Percentiles rank a stretch among this genome's conserved stretches.
phyloP scores from a whole-genome alignment of 495 filamentous ascomycete species.

The Xylaria venustula region DNA sequence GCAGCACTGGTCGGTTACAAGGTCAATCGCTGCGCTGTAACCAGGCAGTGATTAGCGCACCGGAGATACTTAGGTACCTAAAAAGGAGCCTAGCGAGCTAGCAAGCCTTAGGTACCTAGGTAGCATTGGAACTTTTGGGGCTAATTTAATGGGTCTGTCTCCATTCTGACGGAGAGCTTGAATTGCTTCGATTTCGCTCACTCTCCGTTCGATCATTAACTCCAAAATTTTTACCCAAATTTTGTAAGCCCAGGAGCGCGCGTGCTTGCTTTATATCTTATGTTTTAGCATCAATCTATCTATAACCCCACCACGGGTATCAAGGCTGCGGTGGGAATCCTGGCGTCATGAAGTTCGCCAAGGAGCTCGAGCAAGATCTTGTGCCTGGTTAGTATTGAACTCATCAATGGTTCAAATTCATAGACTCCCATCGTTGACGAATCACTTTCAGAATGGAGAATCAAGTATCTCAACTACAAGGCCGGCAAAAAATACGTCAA shows the following conservation, averaged over 20 bases:
- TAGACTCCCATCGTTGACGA: background rate
- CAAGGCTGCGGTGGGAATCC: background rate
- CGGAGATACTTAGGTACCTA: no score
- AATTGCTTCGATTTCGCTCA: background rate
- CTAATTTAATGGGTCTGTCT: no score
- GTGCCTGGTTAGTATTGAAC: conserved; percentile 59
- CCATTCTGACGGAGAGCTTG: no score
- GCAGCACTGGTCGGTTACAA: no score
- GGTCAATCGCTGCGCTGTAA: no score
- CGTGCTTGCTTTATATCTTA: background rate
- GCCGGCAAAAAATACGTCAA: conserved; percentile 91
- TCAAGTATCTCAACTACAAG: conserved; percentile 92
- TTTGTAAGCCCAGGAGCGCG: background rate
- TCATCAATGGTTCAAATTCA: background rate
- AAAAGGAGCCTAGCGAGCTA: no score
- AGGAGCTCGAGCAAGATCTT: conserved; percentile 80
- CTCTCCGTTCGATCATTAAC: background rate
- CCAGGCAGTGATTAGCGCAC: no score
- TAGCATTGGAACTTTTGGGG: no score
- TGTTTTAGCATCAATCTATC: background rate
- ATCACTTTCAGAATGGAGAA: conserved; percentile 67
- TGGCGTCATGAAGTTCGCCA: conserved; percentile 52
- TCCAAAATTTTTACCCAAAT: background rate
- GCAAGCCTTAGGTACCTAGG: no score
- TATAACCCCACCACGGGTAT: background rate